Percentiles rank a stretch among this genome's conserved stretches.
Evolutionary conservation across 2,329 filamentous ascomycete species (phyloP).

Genomic region (Aspergillus pseudoviridinutans): DNA sequence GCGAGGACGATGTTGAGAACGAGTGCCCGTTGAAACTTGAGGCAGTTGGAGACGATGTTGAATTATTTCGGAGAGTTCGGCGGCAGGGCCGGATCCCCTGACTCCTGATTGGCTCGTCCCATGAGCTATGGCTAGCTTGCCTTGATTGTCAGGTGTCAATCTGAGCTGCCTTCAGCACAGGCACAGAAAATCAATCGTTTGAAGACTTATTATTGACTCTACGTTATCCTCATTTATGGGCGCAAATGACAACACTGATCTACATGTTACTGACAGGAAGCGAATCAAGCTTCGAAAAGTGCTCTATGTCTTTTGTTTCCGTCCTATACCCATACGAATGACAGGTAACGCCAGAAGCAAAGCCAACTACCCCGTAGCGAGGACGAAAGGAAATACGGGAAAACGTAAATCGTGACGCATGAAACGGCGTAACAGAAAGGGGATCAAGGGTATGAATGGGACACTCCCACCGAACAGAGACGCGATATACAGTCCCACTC

Average conservation of each 20-base stretch:
- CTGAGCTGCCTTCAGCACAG: neutral
- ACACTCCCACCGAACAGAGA: neutral
- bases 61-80: neutral
- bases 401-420: slow-evolving; percentile 13
- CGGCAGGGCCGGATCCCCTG: neutral
- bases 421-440: slow-evolving; percentile 3
- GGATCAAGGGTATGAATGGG: slow-evolving; percentile 3
- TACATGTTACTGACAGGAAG: neutral
- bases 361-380: neutral
- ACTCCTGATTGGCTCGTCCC: neutral
- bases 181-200: neutral
- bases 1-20: neutral
- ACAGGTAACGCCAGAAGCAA: neutral
- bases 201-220: neutral
- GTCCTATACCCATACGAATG: neutral
- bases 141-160: neutral
- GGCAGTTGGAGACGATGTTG: neutral
- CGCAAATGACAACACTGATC: neutral
- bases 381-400: neutral
- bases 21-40: neutral
- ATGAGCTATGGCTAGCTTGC: neutral
- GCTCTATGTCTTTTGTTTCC: neutral
- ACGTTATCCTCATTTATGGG: neutral
- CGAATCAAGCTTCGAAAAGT: neutral
- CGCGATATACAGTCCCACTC: neutral